phyloP scores from a whole-genome alignment of 2,329 filamentous ascomycete genomes.

The Penicillium verrucosum region DNA sequence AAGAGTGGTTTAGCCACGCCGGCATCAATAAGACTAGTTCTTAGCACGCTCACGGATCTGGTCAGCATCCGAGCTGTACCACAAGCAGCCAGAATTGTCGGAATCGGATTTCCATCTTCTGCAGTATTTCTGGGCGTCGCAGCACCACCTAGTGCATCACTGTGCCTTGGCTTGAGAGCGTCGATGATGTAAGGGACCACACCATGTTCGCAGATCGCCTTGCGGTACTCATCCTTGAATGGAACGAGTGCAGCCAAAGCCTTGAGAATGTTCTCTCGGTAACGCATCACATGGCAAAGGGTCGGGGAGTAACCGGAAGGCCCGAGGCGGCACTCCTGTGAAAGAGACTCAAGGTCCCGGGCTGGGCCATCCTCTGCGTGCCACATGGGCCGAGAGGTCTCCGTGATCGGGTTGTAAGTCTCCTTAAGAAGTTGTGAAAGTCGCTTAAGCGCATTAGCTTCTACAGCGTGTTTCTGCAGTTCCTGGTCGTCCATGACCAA shows the following conservation, averaged over 20 bases:
- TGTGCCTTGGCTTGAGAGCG: constrained; percentile 63
- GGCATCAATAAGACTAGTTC: constrained; percentile 84
- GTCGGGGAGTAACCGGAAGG: constrained; percentile 59
- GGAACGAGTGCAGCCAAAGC: constrained; percentile 79
- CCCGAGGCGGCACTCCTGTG: constrained; percentile 53
- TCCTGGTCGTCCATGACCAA: constrained; percentile 74
- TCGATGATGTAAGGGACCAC: constrained; percentile 78
- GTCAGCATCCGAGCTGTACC: constrained; percentile 76
- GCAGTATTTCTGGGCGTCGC: constrained; percentile 35
- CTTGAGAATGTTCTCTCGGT: constrained; percentile 72
- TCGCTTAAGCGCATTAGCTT: constrained; percentile 61
- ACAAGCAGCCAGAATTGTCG: constrained; percentile 81
- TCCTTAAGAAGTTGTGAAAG: constrained; percentile 63
- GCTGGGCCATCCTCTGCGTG: constrained; percentile 38
- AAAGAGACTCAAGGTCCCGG: constrained; percentile 20
- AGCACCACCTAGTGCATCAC: constrained; percentile 26
- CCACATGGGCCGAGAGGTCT: constrained; percentile 55
- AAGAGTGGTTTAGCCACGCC: constrained; percentile 76
- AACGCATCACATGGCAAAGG: constrained; percentile 66
- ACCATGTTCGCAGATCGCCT: constrained; percentile 77
- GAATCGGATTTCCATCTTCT: constrained; percentile 71
- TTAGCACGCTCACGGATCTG: constrained; percentile 75
- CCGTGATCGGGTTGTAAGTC: constrained; percentile 59
- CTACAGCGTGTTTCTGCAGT: constrained; percentile 77
- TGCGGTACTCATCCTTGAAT: constrained; percentile 79